phyloP scores from a whole-genome alignment of 2,329 filamentous ascomycete species.

The Aspergillus sp. region DNA sequence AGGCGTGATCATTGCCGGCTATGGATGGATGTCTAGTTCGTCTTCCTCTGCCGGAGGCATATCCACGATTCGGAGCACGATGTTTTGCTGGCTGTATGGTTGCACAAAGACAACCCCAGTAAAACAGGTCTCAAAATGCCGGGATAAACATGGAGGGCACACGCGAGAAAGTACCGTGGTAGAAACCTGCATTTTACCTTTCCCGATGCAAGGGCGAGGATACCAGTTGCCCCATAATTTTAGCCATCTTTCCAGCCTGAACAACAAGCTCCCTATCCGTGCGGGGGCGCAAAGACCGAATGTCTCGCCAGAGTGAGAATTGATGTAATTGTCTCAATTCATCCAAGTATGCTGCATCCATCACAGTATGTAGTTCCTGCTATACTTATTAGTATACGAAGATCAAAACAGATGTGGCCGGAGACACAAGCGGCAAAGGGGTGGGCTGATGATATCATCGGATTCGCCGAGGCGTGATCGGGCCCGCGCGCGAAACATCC shows the following conservation, averaged over 20 bases:
- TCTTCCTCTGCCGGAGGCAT: neutral
- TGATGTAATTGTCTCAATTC: neutral
- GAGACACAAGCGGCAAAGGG: neutral
- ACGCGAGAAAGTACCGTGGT: neutral
- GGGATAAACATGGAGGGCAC: neutral
- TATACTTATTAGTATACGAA: neutral
- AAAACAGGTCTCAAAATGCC: neutral
- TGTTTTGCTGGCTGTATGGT: neutral
- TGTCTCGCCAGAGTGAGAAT: neutral
- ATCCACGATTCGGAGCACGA: neutral
- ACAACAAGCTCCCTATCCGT: neutral
- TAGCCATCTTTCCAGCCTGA: neutral
- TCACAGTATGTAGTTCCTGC: neutral
- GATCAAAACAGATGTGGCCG: neutral
- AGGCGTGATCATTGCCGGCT: too few species aligned
- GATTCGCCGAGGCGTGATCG: neutral
- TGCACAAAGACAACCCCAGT: neutral
- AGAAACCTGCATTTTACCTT: neutral
- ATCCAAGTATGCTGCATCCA: neutral
- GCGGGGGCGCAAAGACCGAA: neutral
- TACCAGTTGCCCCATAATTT: neutral
- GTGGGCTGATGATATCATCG: slow-evolving; percentile 3
- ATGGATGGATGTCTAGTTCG: too few species aligned
- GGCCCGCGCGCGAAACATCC: neutral
- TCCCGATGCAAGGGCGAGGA: neutral